Conservation (phyloP, 441 rosid genomes). For the Mallotus japonicus region DNA sequence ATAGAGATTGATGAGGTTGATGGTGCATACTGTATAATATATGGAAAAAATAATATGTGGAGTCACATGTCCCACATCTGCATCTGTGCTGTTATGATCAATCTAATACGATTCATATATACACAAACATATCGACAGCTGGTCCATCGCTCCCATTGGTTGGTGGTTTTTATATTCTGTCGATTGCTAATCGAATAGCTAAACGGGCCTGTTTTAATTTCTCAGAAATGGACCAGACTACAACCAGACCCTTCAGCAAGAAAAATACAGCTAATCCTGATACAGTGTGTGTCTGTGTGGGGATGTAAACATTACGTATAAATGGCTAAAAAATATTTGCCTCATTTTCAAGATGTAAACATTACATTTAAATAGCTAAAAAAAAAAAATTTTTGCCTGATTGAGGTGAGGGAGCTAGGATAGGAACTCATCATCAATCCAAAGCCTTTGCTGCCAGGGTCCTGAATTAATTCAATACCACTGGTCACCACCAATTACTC, state of each 20-base stretch:
- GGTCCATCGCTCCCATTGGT: constrained; percentile 1
- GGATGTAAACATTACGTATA: not conserved
- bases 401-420: not conserved
- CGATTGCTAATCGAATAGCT: not conserved
- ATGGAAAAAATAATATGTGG: too few relatives aligned
- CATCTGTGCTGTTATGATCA: constrained; percentile 3
- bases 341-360: too few relatives aligned
- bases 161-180: not conserved
- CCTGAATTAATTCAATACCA: too few relatives aligned
- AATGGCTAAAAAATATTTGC: not conserved
- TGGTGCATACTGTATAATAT: too few relatives aligned
- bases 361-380: too few relatives aligned
- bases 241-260: not conserved
- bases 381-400: too few relatives aligned
- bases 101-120: not conserved
- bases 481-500: too few relatives aligned
- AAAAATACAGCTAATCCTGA: not conserved
- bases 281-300: not conserved
- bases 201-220: constrained; percentile 3
- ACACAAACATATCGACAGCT: not conserved
- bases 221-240: constrained; percentile 21
- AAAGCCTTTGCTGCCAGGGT: too few relatives aligned
- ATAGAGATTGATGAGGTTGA: too few relatives aligned
- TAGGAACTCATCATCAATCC: not conserved
- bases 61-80: constrained; percentile 7